Evolutionary conservation across 169 alveolate genomes (phyloP).

Genomic region (Cryptosporidium viatorum): DNA sequence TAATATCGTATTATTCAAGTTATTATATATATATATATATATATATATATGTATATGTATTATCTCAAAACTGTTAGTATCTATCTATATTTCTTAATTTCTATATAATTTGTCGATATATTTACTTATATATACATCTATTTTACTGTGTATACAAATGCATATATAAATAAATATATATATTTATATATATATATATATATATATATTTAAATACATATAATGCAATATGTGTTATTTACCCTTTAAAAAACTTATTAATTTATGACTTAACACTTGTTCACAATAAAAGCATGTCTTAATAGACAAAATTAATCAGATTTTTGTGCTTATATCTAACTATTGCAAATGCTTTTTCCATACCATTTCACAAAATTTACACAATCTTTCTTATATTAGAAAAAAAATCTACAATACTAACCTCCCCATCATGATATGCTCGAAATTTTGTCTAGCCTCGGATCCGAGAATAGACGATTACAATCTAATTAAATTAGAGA

Average conservation of each 20-base stretch:
- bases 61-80: background rate
- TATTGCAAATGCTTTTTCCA: background rate
- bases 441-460: conserved; percentile 11
- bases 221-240: background rate
- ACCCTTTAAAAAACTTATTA: background rate
- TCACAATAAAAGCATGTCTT: background rate
- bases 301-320: background rate
- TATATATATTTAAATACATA: background rate
- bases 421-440: background rate
- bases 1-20: no score
- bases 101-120: background rate
- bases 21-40: no score
- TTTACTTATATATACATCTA: background rate
- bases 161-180: background rate
- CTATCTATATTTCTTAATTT: background rate
- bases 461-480: background rate
- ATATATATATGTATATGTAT: background rate
- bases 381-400: background rate
- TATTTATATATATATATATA: background rate
- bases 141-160: background rate
- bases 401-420: background rate
- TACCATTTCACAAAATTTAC: background rate
- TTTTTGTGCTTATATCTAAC: background rate
- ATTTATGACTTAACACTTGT: background rate
- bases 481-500: conserved; percentile 6